Base-by-base conservation (phyloP, 108 stramenopile species). In the Nitzschia palea region DNA sequence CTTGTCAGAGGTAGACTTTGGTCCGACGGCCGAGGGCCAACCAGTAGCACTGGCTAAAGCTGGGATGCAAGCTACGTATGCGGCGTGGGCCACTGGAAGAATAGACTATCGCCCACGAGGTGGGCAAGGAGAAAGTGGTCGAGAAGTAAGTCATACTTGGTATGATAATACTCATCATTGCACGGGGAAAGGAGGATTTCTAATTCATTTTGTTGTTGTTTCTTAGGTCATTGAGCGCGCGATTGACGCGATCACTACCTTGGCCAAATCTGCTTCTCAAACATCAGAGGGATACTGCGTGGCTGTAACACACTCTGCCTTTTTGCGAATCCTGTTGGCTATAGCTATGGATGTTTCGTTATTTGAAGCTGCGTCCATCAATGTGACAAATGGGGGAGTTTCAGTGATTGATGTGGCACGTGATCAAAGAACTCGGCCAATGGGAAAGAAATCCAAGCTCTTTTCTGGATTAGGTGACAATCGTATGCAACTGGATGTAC, bases 1-100 rank as follows among this genome's bases (percentile, higher is more conserved):
- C 35, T 60, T 91, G 33, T 72, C 58, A 31, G 90, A 91, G 65
- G 72, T 91, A n/a, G 90, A 91, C 57, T 91, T 91, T 77, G 90
- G 90, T 50, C 47, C 75, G 4, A 35, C 75, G 3, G 71, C 71
- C 0, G 90, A 91, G 44, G 87, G 90, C 10, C 71, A 79, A 57
- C 62, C 84, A 34, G 84, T 84, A 2, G 74, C 70, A 1, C 35
- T 29, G 15, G 81, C 57, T 8, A 70, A 78, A 53, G 68, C 62
- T 26, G 69, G 66, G 51, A 88, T 85, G 82, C 66, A 68, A 44
- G 71, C 63, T 6, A 85, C 84, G 0, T 86, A 82, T 72, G 83
- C 81, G 18, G 53, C 40, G 22, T 91, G 90, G 90, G 51, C 83
- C 4, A 66, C 81, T 0, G 90, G 90, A 15, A 59, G 77, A 10